These are phyloP conservation scores for Jackrogersella multiformis DNA, from an alignment of 495 filamentous ascomycete genomes.

Conservation along the genomic window DNA sequence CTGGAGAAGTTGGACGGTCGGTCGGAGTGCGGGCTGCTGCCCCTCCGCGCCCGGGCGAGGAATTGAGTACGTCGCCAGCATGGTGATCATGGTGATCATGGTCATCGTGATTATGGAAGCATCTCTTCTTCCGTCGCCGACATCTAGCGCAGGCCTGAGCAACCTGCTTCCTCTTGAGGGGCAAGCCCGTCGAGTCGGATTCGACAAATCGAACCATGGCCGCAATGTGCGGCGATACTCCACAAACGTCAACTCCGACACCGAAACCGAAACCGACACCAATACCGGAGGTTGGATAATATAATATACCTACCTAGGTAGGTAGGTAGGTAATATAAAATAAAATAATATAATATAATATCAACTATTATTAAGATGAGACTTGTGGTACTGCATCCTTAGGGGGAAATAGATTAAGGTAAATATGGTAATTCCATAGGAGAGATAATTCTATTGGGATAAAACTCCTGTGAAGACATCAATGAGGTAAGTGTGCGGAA, in stretches of 20 bases:
- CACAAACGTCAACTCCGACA: constrained; percentile 34
- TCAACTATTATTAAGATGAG: neutral
- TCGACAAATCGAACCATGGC: constrained; percentile 56
- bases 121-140: constrained; percentile 57
- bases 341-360: neutral
- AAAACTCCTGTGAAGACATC: neutral
- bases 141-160: constrained; percentile 57
- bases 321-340: too few species aligned
- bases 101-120: constrained; percentile 41
- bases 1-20: constrained; percentile 10
- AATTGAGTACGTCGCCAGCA: neutral
- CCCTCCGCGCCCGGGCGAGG: constrained; percentile 9
- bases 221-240: constrained; percentile 13
- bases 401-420: neutral
- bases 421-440: neutral
- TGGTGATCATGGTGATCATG: constrained; percentile 34
- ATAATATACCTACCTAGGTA: too few species aligned
- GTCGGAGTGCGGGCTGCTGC: neutral
- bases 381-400: constrained; percentile 5
- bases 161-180: constrained; percentile 60
- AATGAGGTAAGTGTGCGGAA: neutral
- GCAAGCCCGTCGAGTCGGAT: constrained; percentile 53
- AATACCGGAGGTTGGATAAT: too few species aligned
- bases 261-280: too few species aligned
- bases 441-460: too few species aligned